Evolutionary conservation across 768 basidiomycete genomes (phyloP), one percentile per base, ranked within the genome.

Genomic region (Mrakia blollopis): DNA sequence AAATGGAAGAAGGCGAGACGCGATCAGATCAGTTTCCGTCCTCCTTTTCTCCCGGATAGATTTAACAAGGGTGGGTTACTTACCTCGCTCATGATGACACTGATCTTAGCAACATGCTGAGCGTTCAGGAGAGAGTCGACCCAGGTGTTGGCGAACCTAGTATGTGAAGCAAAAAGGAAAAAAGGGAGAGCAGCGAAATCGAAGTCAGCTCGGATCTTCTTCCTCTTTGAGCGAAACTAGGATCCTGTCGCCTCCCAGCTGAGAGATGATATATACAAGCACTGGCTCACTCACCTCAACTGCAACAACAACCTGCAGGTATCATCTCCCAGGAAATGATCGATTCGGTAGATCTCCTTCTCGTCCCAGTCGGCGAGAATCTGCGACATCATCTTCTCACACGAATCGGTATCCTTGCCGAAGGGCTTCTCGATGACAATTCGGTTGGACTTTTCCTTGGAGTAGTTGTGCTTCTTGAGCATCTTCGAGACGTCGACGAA

Each of bases 361-460:
- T 80, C 74, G 54, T 79, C 47, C 79, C 79, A 80, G 37, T 78
- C 75, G 23, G 74, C 57, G 11, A 74, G 69, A 62, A 80, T 80
- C 14, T 74, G 62, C 6, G 63, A 52, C 79, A 80, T 80, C 79
- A 80, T 80, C 61, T 80, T 67, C 52, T 75, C 62, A 52, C 75
- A 76, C 28, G 61, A 67, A 9, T 77, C 78, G 11, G 78, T 77
- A 41, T 80, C 79, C 52, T 80, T 80, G 35, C 79, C 79, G 68
- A 80, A 80, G n/a, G 79, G 79, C 60, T 80, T 80, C 65, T 80
- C 79, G 39, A 80, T 80, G 25, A 80, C 78, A 8, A 80, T 60
- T 37, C 79, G 75, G 32, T 68, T 73, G 28, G 75, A 41, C 37
- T 67, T 54, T 8, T 54, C 69, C 47, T 72, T 60, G 25, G 67